Base-by-base conservation (phyloP, 2,329 filamentous ascomycete species). In the Elsinoe ampelina region DNA sequence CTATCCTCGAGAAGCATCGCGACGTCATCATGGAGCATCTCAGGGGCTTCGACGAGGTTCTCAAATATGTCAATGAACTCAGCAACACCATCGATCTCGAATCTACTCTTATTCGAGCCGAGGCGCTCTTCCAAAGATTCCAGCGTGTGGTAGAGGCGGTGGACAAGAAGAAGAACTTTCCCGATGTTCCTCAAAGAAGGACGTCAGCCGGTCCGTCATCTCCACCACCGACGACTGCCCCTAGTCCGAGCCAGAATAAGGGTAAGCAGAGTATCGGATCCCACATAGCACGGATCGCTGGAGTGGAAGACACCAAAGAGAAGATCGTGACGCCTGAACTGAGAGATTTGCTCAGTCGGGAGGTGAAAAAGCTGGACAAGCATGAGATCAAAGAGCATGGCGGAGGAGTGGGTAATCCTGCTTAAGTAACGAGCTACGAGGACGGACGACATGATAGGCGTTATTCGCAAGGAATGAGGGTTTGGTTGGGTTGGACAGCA, bases 51-150 rank as follows among this genome's bases (percentile, higher is more conserved):
- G 93, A 98, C 62, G 95, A 98, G 71, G 89, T 98, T 32, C 75
- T 98, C 26, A 98, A 98, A 77, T 98, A 97, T 67, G 89, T 98
- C 65, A 98, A 98, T 67, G 93, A 98, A 69, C 81, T 98, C 1
- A 95, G 89, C 4, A 87, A 86, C 61, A 95, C 86, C 1, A 97
- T 98, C 67, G 93, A 98, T 63, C 80, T 98, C 0, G 81, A 90
- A 54, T 86, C 86, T 0, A 95, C 89, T 0, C 80, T 97, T 15
- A 83, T 95, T 59, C 83, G 91, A 32, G 93, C 93, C 10, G 93
- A 98, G 71, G 81, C 84, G 0, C 81, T 98, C 2, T 98, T 95
- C 76, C 83, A 82, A 61, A 84, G 87, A 51, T 98, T 95, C 72
- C 85, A 95, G 66, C 81, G 90, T 43, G 85, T 89, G 1, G 86